A percentile compares a stretch with the other conserved stretches of the same genome.
phyloP scores from a whole-genome alignment of 2,329 filamentous ascomycete species.

The Cladophialophora chaetospira region DNA sequence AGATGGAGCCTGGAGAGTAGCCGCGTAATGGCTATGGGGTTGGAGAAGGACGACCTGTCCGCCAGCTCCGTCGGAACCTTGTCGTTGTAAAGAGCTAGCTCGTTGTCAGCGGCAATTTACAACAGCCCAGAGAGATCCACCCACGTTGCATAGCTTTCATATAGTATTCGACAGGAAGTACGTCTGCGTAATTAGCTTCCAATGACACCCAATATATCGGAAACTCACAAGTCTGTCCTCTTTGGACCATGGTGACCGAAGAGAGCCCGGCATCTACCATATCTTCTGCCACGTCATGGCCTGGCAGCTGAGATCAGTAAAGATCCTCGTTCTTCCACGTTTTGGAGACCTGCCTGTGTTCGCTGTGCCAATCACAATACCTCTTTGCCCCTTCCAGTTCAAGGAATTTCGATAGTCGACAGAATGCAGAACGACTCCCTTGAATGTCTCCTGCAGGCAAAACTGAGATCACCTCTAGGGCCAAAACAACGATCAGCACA shows the following conservation, averaged over 20 bases:
- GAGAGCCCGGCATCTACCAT: conserved; percentile 46
- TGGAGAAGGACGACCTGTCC: conserved; percentile 32
- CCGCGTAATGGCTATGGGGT: conserved; percentile 36
- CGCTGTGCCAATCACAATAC: conserved; percentile 50
- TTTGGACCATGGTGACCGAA: conserved; percentile 52
- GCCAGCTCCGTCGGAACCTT: conserved; percentile 29
- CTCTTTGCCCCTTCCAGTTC: conserved; percentile 44
- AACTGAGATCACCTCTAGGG: background rate
- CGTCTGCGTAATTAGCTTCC: conserved; percentile 7
- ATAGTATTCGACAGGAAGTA: background rate
- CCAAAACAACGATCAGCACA: background rate
- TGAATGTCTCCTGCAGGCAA: conserved; percentile 35
- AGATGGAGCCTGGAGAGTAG: conserved; percentile 38
- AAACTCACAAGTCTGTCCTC: conserved; percentile 42
- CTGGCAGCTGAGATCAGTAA: background rate
- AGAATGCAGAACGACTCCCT: conserved; percentile 42
- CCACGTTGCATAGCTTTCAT: no score
- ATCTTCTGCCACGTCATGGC: conserved; percentile 52
- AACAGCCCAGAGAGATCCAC: no score
- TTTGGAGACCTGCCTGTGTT: conserved; percentile 44
- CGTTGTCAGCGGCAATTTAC: no score
- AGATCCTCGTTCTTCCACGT: no score
- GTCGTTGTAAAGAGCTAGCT: conserved; percentile 30
- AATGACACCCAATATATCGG: background rate
- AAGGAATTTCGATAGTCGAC: conserved; percentile 38